Evolutionary conservation across 177 flowering plant genomes (phyloP), one percentile per base, ranked within the genome.

Genomic region (Vitis hybrid): DNA sequence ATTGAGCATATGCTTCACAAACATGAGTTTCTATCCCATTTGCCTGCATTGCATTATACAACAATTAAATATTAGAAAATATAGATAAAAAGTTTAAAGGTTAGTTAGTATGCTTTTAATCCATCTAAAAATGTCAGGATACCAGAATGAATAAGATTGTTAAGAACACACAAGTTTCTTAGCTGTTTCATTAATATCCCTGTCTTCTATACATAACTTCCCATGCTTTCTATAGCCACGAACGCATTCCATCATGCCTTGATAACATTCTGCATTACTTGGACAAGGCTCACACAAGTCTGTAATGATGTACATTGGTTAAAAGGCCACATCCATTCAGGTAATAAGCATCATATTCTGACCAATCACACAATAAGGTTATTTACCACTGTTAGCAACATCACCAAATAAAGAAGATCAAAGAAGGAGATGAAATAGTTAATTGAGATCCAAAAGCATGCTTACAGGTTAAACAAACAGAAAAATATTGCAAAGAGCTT

Each of bases 231-330:
- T 80, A 77, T 87, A 95, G 8, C 98, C 99, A 70, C 48, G 84
- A 62, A 54, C 57, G 77, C 99, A 95, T 67, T 88, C 87, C 84
- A 89, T 73, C 75, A 84, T 84, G 52, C 97, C 93, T 51, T 84
- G 66, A 62, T 76, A 59, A 74, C 99, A 95, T 72, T 77, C 80
- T 23, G 92, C 98, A 74, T 93, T 78, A 14, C 66, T 71, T 50
- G 98, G 95, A 83, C 97, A 91, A 62, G 93, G 97, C 69, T 85
- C 86, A 78, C 99, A 95, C 63, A 56, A 55, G 72, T 86, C 98
- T 93, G 88, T 14, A 75, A 76, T n/a, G 17, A 70, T 18, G 3
- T 10, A 21, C 34, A 76, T 48, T 62, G 56, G 51, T 69, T 65
- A 69, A 67, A 51, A 60, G 11, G 11, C 56, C 30, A 48, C 10